Percentiles rank a stretch among this genome's conserved stretches.
Conservation (phyloP, 1,284 basidiomycete species). For the Golubevia sp. region DNA sequence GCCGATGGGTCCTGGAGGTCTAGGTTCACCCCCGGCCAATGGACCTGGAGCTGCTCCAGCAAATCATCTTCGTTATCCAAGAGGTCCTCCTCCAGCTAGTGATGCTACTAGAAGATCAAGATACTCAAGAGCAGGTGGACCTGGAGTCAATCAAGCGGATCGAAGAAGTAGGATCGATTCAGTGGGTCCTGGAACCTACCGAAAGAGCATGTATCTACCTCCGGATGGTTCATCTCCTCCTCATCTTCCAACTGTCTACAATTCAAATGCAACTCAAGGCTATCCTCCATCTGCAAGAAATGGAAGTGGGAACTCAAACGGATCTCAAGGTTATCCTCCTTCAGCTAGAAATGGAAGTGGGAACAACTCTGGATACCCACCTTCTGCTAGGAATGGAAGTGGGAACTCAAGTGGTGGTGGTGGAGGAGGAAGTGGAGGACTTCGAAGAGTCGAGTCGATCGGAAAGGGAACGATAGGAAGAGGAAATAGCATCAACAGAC, state of each 20-base stretch:
- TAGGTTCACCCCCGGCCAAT: neutral
- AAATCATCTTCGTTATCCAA: neutral
- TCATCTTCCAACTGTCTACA: neutral
- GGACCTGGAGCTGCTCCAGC: neutral
- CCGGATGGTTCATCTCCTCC: constrained; percentile 7
- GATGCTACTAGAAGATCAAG: neutral
- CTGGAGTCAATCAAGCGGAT: constrained; percentile 17
- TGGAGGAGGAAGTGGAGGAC: constrained; percentile 8
- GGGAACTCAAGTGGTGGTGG: neutral
- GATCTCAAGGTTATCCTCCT: neutral
- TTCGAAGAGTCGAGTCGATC: constrained; percentile 28
- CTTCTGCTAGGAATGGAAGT: neutral
- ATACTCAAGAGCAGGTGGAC: constrained; percentile 18
- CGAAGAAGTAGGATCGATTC: constrained; percentile 35
- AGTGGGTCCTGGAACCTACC: constrained; percentile 32
- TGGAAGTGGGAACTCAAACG: neutral
- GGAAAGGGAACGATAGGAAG: constrained; percentile 18
- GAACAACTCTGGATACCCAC: neutral
- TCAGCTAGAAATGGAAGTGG: neutral
- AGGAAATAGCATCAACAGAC: neutral
- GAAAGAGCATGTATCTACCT: constrained; percentile 31
- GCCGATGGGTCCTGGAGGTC: neutral
- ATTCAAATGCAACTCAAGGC: neutral
- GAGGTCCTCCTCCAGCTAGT: neutral
- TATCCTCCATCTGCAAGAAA: neutral